Evolutionary conservation across 257 asterid genomes (phyloP).

Genomic region (Henckelia pumila): DNA sequence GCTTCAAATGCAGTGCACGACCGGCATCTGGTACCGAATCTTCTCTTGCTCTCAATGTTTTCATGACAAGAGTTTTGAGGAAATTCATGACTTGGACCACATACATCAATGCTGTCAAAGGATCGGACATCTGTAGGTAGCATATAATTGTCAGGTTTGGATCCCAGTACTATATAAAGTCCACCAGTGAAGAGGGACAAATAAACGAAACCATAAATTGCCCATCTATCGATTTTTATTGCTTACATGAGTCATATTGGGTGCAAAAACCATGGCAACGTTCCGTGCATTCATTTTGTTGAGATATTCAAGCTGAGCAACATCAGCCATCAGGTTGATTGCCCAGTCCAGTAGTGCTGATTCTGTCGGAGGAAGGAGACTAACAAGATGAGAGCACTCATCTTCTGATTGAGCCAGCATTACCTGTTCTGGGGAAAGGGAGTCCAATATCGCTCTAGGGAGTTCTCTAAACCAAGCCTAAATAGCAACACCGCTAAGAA

Average conservation of each 20-base stretch:
- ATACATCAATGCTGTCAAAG: slow-evolving; percentile 66
- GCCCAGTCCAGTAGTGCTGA: slow-evolving; percentile 87
- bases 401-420: slow-evolving; percentile 78
- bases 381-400: slow-evolving; percentile 62
- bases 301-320: slow-evolving; percentile 67
- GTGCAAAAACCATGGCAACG: slow-evolving; percentile 89
- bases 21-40: slow-evolving; percentile 39
- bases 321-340: slow-evolving; percentile 86
- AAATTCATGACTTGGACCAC: slow-evolving; percentile 79
- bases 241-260: slow-evolving; percentile 87
- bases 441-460: slow-evolving; percentile 73
- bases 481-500: neutral
- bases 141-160: neutral
- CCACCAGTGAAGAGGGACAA: neutral
- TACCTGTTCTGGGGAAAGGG: slow-evolving; percentile 67
- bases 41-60: slow-evolving; percentile 50
- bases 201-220: neutral
- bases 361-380: slow-evolving; percentile 73
- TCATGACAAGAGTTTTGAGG: slow-evolving; percentile 55
- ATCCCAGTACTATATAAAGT: neutral
- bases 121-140: slow-evolving; percentile 65
- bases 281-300: slow-evolving; percentile 92
- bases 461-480: slow-evolving; percentile 94
- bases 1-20: slow-evolving; percentile 31
- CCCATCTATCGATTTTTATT: neutral